Base-by-base conservation (phyloP, 345 rosid genomes). In the Bruguiera parviflora region DNA sequence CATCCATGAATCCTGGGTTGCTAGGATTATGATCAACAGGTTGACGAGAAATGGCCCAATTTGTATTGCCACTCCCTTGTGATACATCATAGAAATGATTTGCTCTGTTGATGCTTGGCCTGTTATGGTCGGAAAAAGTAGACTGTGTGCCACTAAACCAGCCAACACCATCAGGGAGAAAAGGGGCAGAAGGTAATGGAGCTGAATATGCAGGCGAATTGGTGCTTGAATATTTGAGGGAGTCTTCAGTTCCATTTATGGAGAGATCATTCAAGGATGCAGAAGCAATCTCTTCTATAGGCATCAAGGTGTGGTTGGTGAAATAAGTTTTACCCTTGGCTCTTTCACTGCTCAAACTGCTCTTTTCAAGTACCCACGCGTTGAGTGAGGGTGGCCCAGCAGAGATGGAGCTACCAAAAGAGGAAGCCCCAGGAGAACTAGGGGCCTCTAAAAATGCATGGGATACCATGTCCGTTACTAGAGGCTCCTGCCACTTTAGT, bases 321-420 rank as follows among this genome's bases (percentile, higher is more conserved):
- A 53, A 51, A 64, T 79, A 82, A 10, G 64, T 61, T 70, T 77
- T 81, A 29, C 74, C 84, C 52, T 80, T 70, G 63, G 75, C 85
- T 58, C 74, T 76, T 15, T 82, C 79, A 37, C 67, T 72, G 72
- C 76, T 81, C 53, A 63, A 73, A 79, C 63, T 77, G 69, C 78
- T 83, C 69, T 68, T 32, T 65, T 82, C 46, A 43, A 89, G 80
- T 39, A 94, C 97, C 98, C 98, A 91, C 0, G 88, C 89, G 66
- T 78, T 91, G 55, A 94, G 84, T 0, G 97, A 94, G 39, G 98
- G 98, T 35, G 90, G 97, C 49, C 96, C 90, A 1, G 92, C 81
- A 68, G 93, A 70, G 51, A 81, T 43, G 33, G 81, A 56, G 27
- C 67, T 60, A 55, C 74, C 29, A 28, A 58, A 55, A 27, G 74